phyloP scores from a whole-genome alignment of 257 asterid genomes.

The Striga asiatica region DNA sequence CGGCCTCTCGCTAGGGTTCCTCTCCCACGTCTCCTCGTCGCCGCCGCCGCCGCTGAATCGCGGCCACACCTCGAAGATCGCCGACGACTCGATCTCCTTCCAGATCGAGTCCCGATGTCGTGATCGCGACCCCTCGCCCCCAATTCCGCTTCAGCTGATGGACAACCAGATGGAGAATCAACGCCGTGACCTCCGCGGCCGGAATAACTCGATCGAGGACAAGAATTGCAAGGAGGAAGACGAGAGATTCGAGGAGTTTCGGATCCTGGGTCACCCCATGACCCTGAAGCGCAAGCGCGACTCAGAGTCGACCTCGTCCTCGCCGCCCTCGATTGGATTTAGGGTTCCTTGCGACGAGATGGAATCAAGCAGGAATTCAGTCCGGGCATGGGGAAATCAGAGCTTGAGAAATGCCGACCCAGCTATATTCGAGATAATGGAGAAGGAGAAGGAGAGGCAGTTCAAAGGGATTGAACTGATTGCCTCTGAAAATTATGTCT shows the following conservation, averaged over 20 bases:
- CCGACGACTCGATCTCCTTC: slow-evolving; percentile 45
- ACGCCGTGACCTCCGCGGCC: slow-evolving; percentile 8
- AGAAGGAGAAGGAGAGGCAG: slow-evolving; percentile 87
- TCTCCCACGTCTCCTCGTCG: slow-evolving; percentile 41
- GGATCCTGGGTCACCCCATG: slow-evolving; percentile 60
- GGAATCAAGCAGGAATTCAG: slow-evolving; percentile 42
- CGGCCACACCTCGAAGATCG: slow-evolving; percentile 26
- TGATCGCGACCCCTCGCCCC: slow-evolving; percentile 29
- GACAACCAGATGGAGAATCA: slow-evolving; percentile 39
- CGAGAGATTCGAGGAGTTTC: slow-evolving; percentile 46
- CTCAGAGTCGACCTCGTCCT: slow-evolving; percentile 30
- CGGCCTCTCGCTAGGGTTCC: slow-evolving; percentile 49
- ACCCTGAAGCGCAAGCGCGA: slow-evolving; percentile 58
- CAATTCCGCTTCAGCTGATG: slow-evolving; percentile 64
- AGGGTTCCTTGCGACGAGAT: slow-evolving; percentile 31
- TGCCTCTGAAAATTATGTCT: slow-evolving; percentile 94
- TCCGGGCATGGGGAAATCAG: slow-evolving; percentile 86
- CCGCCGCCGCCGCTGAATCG: slow-evolving; percentile 10
- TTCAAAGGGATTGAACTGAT: slow-evolving; percentile 80
- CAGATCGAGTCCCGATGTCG: slow-evolving; percentile 50
- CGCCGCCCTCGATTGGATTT: slow-evolving; percentile 18
- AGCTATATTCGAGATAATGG: slow-evolving; percentile 72
- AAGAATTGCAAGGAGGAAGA: slow-evolving; percentile 25
- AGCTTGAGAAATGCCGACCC: slow-evolving; percentile 61
- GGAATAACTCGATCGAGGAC: slow-evolving; percentile 10